These are phyloP conservation scores for Volvariella surrecta DNA, from an alignment of 1,284 basidiomycete genomes.

Conservation along the genomic window DNA sequence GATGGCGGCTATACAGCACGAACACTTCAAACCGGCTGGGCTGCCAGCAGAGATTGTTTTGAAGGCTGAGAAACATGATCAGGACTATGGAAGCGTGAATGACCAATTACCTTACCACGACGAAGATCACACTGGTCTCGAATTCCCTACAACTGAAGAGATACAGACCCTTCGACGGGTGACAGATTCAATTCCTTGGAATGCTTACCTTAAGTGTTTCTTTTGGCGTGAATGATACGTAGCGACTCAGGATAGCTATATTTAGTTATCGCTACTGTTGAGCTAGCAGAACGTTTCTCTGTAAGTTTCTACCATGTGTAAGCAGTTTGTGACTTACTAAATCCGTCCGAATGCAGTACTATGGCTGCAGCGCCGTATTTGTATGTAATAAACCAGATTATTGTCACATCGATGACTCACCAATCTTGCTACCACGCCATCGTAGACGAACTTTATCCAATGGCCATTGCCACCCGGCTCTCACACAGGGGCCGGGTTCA, in stretches of 20 bases:
- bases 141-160: conserved; percentile 68
- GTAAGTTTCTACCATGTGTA: too few species aligned
- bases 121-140: conserved; percentile 38
- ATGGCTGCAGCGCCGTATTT: conserved; percentile 63
- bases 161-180: conserved; percentile 50
- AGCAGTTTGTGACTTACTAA: not conserved
- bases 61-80: not conserved
- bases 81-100: not conserved
- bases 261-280: conserved; percentile 61
- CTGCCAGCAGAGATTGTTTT: not conserved
- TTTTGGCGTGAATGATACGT: conserved; percentile 10
- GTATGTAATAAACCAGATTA: too few species aligned
- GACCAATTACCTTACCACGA: not conserved
- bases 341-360: conserved; percentile 22
- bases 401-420: too few species aligned
- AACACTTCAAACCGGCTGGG: not conserved
- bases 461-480: conserved; percentile 59
- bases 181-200: conserved; percentile 56
- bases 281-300: conserved; percentile 73
- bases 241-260: conserved; percentile 3
- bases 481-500: conserved; percentile 55
- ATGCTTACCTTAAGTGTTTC: conserved; percentile 45
- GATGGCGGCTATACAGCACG: not conserved
- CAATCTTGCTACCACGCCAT: conserved; percentile 19
- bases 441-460: conserved; percentile 73